A percentile compares a stretch with the other conserved stretches of the same genome.
phyloP scores from a whole-genome alignment of 805 yeast genomes.

The Wickerhamomyces queroliae region DNA sequence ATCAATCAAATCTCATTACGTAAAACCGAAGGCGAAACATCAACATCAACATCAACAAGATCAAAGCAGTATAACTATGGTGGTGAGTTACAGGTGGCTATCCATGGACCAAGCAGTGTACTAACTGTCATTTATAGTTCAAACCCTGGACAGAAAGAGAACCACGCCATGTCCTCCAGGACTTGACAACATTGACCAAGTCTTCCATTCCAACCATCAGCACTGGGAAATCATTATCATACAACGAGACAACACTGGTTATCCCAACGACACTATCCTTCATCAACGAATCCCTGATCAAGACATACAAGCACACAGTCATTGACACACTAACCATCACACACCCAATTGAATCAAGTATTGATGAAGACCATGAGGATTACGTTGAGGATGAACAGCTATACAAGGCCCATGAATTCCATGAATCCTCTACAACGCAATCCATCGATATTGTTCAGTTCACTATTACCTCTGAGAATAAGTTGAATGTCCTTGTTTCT shows the following conservation, averaged over 20 bases:
- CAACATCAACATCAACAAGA: too few species aligned
- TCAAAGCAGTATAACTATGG: slow-evolving; percentile 9
- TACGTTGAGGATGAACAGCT: slow-evolving; percentile 45
- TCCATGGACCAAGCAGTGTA: not conserved
- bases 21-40: too few species aligned
- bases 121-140: slow-evolving; percentile 21
- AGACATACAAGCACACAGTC: not conserved
- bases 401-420: slow-evolving; percentile 25
- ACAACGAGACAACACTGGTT: slow-evolving; percentile 11
- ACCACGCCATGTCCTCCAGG: slow-evolving; percentile 41
- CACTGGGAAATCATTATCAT: slow-evolving; percentile 2
- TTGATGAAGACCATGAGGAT: slow-evolving; percentile 24
- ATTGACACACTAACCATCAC: not conserved
- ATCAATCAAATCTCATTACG: not conserved
- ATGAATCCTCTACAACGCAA: not conserved
- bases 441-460: slow-evolving; percentile 18
- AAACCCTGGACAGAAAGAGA: slow-evolving; percentile 44
- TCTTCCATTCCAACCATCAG: slow-evolving; percentile 7
- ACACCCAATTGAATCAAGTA: not conserved
- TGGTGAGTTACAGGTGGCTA: slow-evolving; percentile 8
- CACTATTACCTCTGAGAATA: slow-evolving; percentile 23
- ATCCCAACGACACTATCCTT: slow-evolving; percentile 12
- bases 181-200: slow-evolving; percentile 13
- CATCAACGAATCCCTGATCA: slow-evolving; percentile 10
- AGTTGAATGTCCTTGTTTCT: slow-evolving; percentile 8